phyloP scores from a whole-genome alignment of 2,329 filamentous ascomycete species.

The Ploettnerulaceae sp. region DNA sequence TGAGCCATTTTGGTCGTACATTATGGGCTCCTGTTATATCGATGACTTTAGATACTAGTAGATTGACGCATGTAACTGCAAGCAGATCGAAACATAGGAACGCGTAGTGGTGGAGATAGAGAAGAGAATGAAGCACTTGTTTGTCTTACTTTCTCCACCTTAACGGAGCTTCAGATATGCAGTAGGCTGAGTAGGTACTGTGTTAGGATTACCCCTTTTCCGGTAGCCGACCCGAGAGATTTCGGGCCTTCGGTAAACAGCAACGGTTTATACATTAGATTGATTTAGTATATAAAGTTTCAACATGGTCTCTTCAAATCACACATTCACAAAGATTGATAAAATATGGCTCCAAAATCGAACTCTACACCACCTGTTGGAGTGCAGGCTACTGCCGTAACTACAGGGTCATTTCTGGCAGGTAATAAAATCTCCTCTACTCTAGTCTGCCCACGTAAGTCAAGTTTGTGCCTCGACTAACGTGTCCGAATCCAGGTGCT shows the following conservation, averaged over 20 bases:
- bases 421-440: background rate
- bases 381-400: background rate
- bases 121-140: no score
- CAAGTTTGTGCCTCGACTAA: background rate
- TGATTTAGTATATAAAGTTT: background rate
- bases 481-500: constrained; percentile 20
- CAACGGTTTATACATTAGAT: no score
- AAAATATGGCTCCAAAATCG: background rate
- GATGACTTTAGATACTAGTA: background rate
- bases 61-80: background rate
- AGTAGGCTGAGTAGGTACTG: no score
- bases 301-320: background rate
- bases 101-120: no score
- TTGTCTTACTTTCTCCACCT: no score
- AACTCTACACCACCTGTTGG: background rate
- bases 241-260: no score
- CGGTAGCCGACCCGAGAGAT: no score
- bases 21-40: background rate
- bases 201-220: no score
- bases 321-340: background rate
- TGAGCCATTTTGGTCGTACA: background rate
- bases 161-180: no score
- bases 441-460: no score
- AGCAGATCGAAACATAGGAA: no score
- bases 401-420: background rate